Evolutionary conservation across 2,329 filamentous ascomycete genomes (phyloP), one percentile per base, ranked within the genome.

Genomic region (Penicillium frequentans): DNA sequence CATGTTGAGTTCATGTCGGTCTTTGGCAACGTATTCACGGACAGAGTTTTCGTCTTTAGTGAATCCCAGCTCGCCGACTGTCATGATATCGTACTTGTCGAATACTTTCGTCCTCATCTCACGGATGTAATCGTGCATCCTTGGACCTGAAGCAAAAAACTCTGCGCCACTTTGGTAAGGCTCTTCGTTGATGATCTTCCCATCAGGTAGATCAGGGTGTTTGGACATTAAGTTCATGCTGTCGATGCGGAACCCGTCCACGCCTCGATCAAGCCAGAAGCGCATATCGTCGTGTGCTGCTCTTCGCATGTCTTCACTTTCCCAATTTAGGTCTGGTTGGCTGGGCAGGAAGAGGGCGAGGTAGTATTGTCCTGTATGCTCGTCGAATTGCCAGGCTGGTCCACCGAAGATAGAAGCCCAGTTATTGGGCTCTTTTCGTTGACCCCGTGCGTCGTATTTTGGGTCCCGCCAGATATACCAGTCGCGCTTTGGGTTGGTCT

Each of bases 291-390:
- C 80, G 72, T 90, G 89, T 14, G 90, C 83, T 9, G 87, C 89
- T 44, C 82, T 74, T 7, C 89, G 82, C 0, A 86, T 82, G 26
- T 82, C 83, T 0, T 79, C 77, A 57, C 86, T 89, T 66, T 91
- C 88, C 89, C 89, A 93, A 72, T 93, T 93, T 14, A 93, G 78
- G 64, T 92, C 90, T 0, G 90, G 89, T 29, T 66, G 64, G 33
- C 50, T 58, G 3, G 54, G 57, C 10, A 56, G 47, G 19, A 66
- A 66, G 19, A 66, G 49, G 11, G 60, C 61, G 43, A 57, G 47
- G 8, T 49, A 91, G 70, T 89, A 91, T 71, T 91, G 86, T 47
- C 81, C 78, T 0, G 87, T 89, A 14, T 73, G 67, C 60, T 88
- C 84, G 65, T 91, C 88, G 77, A 84, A 91, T 53, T 83, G 67